Evolutionary conservation across 2,329 filamentous ascomycete species (phyloP).

Genomic region (Biscogniauxia marginata): DNA sequence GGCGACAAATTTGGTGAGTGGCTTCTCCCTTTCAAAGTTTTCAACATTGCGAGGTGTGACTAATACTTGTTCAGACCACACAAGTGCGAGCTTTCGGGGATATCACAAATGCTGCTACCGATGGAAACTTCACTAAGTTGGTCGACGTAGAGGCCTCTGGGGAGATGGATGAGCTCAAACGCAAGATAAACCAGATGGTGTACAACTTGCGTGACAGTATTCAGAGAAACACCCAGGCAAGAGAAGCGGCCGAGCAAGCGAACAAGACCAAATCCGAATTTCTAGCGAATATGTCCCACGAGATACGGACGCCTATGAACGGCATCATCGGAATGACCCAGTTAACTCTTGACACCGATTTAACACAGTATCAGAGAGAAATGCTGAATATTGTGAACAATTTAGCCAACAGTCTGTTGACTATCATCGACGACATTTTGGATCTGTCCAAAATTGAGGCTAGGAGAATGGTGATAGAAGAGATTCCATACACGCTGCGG

Average conservation of each 20-base stretch:
- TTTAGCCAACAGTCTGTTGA: constrained; percentile 90
- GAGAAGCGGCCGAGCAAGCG: constrained; percentile 92
- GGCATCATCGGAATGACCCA: constrained; percentile 98
- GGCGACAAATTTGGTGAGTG: constrained; percentile 62
- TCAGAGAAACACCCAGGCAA: constrained; percentile 90
- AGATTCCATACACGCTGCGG: constrained; percentile 91
- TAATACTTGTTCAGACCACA: constrained; percentile 64
- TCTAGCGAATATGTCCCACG: constrained; percentile 97
- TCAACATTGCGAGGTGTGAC: background rate
- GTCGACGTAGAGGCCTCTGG: constrained; percentile 97
- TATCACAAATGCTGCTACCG: constrained; percentile 95
- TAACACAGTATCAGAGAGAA: constrained; percentile 93
- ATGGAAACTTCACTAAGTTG: constrained; percentile 94
- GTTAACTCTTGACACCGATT: constrained; percentile 88
- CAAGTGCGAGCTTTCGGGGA: constrained; percentile 98
- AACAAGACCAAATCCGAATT: constrained; percentile 99
- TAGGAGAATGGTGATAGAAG: constrained; percentile 96
- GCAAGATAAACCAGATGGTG: constrained; percentile 99
- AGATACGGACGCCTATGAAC: constrained; percentile 96
- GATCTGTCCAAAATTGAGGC: constrained; percentile 85
- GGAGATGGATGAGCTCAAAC: constrained; percentile 98
- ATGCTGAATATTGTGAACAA: constrained; percentile 99
- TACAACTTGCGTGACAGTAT: constrained; percentile 94
- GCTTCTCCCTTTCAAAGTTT: background rate
- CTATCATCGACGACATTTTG: constrained; percentile 87